Percentiles rank a stretch among this genome's conserved stretches.
Conservation (phyloP, 768 basidiomycete genomes). For the Xerocomus potaroensis region DNA sequence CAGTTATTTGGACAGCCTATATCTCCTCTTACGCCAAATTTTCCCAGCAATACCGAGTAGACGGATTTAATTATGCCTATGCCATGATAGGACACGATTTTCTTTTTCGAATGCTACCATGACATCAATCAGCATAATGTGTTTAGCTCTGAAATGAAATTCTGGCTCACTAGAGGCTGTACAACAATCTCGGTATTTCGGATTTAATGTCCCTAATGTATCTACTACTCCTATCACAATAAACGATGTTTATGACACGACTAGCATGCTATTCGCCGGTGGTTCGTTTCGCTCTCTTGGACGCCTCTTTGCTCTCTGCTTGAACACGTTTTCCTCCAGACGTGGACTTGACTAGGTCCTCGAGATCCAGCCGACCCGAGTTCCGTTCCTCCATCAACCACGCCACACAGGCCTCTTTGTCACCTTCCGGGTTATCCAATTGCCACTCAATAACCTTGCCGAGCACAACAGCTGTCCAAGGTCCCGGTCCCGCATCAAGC, state of each 20-base stretch:
- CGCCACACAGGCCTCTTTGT: slow-evolving; percentile 58
- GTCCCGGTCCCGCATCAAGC: slow-evolving; percentile 59
- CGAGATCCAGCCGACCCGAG: slow-evolving; percentile 41
- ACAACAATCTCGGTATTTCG: slow-evolving; percentile 1
- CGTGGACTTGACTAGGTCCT: slow-evolving; percentile 20
- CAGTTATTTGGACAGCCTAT: slow-evolving; percentile 30
- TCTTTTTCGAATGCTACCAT: no score
- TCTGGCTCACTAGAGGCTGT: slow-evolving; percentile 4
- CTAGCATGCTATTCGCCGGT: not conserved
- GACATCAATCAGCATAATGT: no score
- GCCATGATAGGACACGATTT: no score
- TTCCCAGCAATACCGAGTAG: slow-evolving; percentile 14
- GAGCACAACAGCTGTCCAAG: slow-evolving; percentile 63
- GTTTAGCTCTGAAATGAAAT: no score
- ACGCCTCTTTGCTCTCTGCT: slow-evolving; percentile 12
- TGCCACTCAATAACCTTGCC: slow-evolving; percentile 81
- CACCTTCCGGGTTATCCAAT: slow-evolving; percentile 64
- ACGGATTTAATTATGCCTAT: not conserved
- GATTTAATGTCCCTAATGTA: slow-evolving; percentile 18
- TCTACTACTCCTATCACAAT: slow-evolving; percentile 10
- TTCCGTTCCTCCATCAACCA: slow-evolving; percentile 64
- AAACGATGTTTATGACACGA: slow-evolving; percentile 2
- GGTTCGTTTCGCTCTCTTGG: slow-evolving; percentile 32
- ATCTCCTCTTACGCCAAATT: slow-evolving; percentile 18
- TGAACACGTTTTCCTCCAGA: slow-evolving; percentile 25